Conservation (phyloP, 768 basidiomycete genomes). For the Termitomyces sp. region DNA sequence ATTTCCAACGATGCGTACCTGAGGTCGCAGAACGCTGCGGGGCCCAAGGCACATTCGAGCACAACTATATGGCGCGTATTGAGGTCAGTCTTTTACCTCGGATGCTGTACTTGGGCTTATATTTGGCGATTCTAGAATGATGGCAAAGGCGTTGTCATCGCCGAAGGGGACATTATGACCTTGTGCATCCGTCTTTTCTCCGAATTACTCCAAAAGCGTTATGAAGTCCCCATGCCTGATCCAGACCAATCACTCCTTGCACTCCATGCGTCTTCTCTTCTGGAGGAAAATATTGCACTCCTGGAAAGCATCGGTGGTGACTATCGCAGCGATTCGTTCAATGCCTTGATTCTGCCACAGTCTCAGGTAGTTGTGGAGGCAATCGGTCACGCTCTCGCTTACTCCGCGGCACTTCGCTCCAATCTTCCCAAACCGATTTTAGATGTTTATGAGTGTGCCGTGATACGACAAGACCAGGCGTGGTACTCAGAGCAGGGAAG, state of each 20-base stretch:
- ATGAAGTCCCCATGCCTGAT: slow-evolving; percentile 47
- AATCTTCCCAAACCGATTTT: slow-evolving; percentile 46
- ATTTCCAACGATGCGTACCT: slow-evolving; percentile 46
- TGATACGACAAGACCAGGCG: slow-evolving; percentile 50
- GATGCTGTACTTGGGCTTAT: slow-evolving; percentile 6
- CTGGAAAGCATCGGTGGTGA: slow-evolving; percentile 32
- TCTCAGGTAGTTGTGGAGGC: slow-evolving; percentile 51
- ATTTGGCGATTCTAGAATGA: slow-evolving; percentile 31
- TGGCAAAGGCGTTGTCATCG: slow-evolving; percentile 57
- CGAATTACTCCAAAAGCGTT: slow-evolving; percentile 56
- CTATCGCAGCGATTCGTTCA: slow-evolving; percentile 51
- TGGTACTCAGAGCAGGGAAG: slow-evolving; percentile 58
- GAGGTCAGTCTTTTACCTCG: slow-evolving; percentile 34
- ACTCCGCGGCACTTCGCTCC: slow-evolving; percentile 45
- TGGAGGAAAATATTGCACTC: slow-evolving; percentile 43
- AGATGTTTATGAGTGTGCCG: slow-evolving; percentile 52
- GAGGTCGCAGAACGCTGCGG: slow-evolving; percentile 64
- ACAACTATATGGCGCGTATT: slow-evolving; percentile 55
- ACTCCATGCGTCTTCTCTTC: slow-evolving; percentile 40
- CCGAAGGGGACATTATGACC: slow-evolving; percentile 51
- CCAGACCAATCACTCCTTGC: slow-evolving; percentile 50
- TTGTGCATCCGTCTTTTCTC: slow-evolving; percentile 55
- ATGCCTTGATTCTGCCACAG: slow-evolving; percentile 53
- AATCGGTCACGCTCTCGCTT: slow-evolving; percentile 62
- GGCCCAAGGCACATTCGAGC: slow-evolving; percentile 63